Evolutionary conservation across 345 rosid species (phyloP).

Genomic region (Hirschfeldia incana): DNA sequence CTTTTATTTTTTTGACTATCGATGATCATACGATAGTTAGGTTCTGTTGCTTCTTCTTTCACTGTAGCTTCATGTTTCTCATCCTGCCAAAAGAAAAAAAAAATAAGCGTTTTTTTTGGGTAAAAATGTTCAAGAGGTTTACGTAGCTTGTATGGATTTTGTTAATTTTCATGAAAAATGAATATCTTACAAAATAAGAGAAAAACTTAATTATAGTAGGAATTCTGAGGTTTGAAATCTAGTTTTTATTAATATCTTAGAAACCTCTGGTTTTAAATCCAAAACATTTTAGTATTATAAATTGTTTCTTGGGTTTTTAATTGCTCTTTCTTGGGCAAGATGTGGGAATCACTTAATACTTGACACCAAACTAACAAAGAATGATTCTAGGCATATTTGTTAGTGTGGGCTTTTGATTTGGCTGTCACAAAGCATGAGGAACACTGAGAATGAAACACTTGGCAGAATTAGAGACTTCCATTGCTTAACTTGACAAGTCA

Average conservation of each 20-base stretch:
- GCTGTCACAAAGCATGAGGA: background rate
- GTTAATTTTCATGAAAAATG: background rate
- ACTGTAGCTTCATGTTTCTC: slow-evolving; percentile 52
- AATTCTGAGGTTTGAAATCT: background rate
- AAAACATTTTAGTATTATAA: background rate
- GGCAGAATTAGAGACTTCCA: slow-evolving; percentile 26
- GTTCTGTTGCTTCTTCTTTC: slow-evolving; percentile 17
- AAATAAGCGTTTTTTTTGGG: background rate
- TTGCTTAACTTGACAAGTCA: slow-evolving; percentile 26
- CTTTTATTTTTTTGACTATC: slow-evolving; percentile 27
- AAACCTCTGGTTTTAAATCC: background rate
- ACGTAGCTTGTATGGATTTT: background rate
- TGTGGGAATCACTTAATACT: slow-evolving; percentile 2
- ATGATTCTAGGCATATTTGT: slow-evolving; percentile 18
- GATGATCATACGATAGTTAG: background rate
- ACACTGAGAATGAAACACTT: slow-evolving; percentile 35
- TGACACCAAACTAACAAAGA: slow-evolving; percentile 8
- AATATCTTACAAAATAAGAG: background rate
- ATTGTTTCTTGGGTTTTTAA: background rate
- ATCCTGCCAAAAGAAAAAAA: slow-evolving; percentile 41
- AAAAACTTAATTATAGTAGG: background rate
- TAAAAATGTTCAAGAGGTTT: background rate
- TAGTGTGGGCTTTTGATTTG: background rate
- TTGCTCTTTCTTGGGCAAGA: slow-evolving; percentile 2
- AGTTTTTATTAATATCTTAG: background rate